phyloP scores from a whole-genome alignment of 129 eudicot species.

The Arctium minus region DNA sequence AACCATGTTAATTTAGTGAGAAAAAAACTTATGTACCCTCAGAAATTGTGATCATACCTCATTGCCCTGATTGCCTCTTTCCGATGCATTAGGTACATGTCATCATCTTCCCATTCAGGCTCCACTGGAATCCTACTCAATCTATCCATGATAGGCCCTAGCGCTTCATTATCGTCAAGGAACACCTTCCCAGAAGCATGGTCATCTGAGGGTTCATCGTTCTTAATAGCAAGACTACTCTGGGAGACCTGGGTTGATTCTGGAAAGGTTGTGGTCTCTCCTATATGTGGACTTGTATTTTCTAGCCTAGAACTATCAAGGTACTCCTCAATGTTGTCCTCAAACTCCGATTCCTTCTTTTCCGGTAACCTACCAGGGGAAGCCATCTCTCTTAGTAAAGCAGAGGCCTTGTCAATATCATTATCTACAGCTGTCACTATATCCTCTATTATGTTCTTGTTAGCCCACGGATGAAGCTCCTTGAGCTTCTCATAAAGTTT shows the following conservation, averaged over 20 bases:
- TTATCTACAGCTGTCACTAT: conserved; percentile 61
- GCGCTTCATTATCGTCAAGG: conserved; percentile 9
- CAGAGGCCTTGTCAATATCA: conserved; percentile 52
- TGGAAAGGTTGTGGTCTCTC: conserved; percentile 14
- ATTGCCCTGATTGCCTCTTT: conserved; percentile 71
- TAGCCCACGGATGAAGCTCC: conserved; percentile 71
- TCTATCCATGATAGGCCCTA: conserved; percentile 28
- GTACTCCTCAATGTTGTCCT: conserved; percentile 14
- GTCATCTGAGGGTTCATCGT: conserved; percentile 15
- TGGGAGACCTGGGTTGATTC: not conserved
- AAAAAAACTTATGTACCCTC: not conserved
- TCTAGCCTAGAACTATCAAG: not conserved
- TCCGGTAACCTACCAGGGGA: conserved; percentile 25
- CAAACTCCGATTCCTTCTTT: conserved; percentile 20
- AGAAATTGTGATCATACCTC: conserved; percentile 44
- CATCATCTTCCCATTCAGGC: conserved; percentile 98
- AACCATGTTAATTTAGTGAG: not conserved
- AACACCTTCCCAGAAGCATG: conserved; percentile 11
- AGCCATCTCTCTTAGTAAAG: conserved; percentile 53
- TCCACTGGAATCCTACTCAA: conserved; percentile 54
- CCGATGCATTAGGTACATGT: conserved; percentile 63
- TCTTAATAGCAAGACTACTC: not conserved
- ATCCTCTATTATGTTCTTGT: conserved; percentile 62
- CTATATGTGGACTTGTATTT: conserved; percentile 8
- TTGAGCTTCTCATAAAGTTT: conserved; percentile 42